Conservation (phyloP, 805 yeast species). For the Wickerhamiella dianesei region DNA sequence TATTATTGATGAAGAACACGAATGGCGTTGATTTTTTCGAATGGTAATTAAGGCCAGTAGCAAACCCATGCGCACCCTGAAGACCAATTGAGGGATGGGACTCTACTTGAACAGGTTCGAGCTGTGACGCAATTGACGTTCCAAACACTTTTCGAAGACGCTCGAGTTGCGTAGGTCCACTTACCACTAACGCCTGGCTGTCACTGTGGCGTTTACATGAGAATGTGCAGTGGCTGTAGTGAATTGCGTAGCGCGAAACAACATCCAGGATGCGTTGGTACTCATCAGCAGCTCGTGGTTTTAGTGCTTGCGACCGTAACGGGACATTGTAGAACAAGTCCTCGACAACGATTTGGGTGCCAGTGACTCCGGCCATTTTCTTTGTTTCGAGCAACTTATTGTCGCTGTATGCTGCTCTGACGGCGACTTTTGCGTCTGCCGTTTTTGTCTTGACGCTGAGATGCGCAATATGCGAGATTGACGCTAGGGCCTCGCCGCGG, state of each 20-base stretch:
- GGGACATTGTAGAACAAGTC: constrained; percentile 85
- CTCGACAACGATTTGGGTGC: constrained; percentile 75
- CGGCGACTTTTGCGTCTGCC: constrained; percentile 46
- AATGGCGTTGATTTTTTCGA: constrained; percentile 55
- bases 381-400: constrained; percentile 45
- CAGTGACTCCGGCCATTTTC: constrained; percentile 75
- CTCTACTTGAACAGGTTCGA: constrained; percentile 36
- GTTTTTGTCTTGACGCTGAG: constrained; percentile 70
- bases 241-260: constrained; percentile 70
- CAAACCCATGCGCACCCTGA: constrained; percentile 38
- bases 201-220: constrained; percentile 74
- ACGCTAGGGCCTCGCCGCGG: constrained; percentile 92
- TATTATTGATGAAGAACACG: constrained; percentile 69
- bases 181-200: constrained; percentile 46
- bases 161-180: constrained; percentile 37
- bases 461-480: constrained; percentile 81
- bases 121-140: constrained; percentile 46
- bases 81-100: constrained; percentile 35
- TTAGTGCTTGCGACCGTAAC: constrained; percentile 52
- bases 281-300: constrained; percentile 43
- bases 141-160: constrained; percentile 68
- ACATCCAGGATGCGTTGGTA: constrained; percentile 66
- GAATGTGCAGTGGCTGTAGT: constrained; percentile 44
- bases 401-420: constrained; percentile 50
- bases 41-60: constrained; percentile 58